Evolutionary conservation across 2,329 filamentous ascomycete genomes (phyloP), one percentile per base, ranked within the genome.

Genomic region (Ceratocystis ficicola): DNA sequence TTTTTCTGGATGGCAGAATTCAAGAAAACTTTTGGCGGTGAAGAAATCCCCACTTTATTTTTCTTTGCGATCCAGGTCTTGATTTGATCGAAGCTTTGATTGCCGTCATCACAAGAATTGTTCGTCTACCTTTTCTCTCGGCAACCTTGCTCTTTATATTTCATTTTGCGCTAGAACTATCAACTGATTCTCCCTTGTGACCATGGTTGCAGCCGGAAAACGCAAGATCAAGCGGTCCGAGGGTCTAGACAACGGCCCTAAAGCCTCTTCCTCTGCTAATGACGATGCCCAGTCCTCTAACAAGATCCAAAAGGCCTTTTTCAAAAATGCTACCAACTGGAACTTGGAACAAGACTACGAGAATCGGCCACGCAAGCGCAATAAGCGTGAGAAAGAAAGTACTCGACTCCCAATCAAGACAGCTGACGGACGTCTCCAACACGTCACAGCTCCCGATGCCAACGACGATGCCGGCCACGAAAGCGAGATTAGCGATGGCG

Each of bases 311-410:
- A 83, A 83, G 70, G 81, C 83, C 65, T 91, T 92, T 74, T 83
- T 89, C 77, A 83, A 84, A 71, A 86, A 84, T 72, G 90, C 88
- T 5, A 81, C 89, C 67, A 86, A 85, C 75, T 97, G 93, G 91
- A 86, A 96, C 72, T 81, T 96, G 62, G 94, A 96, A 77, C 88
- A 95, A 73, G 87, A 90, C 74, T 97, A 96, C 79, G 91, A 95
- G 75, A 83, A 83, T 68, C 85, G 85, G 70, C 86, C 88, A 60
- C 83, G 89, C 71, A 94, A 94, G 74, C 77, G 81, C 44, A 86
- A 84, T 72, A 90, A 88, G 75, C 89, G 90, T 74, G 83, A 85
- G 71, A 81, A 80, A 69, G 88, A 92, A 73, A 87, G 79, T 73
- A 90, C 84, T 46, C 84, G 87, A 71, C 79, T 99, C 44, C 92